Evolutionary conservation across 2,329 filamentous ascomycete genomes (phyloP), one percentile per base, ranked within the genome.

Genomic region (Ophioceras dolichostomum): DNA sequence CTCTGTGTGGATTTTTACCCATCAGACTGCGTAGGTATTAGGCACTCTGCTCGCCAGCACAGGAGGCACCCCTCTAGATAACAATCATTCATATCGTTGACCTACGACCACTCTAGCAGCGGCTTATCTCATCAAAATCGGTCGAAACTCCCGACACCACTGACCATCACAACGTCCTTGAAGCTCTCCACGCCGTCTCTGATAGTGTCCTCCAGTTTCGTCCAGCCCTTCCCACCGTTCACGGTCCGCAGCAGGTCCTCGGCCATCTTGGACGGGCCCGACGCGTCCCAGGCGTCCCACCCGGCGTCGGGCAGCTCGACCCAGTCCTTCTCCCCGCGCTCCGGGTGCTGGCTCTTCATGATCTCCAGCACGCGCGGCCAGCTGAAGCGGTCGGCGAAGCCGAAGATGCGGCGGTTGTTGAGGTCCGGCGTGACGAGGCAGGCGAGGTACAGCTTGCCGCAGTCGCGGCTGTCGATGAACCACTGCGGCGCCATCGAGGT

Each of bases 381-480:
- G 42, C 49, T 58, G 35, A 49, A 58, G 36, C 49, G 46, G 18
- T 46, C 48, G 2, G 49, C 49, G 26, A 54, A 58, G 4, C 43
- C 54, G 30, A 48, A 58, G 3, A 58, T 41, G 10, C 55, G 44
- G 44, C 56, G 49, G 22, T 49, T 37, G 19, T 56, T 41, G 0
- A 58, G 48, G 2, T 41, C 48, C 1, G 51, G 44, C 0, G 41
- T 47, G 5, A 44, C 43, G 20, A 59, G 41, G 22, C 50, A 48
- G 3, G 53, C 56, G 3, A 59, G 46, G 30, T 52, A 55, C n/a
- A 60, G 44, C 27, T 46, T 22, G 3, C 47, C 55, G 1, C 43
- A 39, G 35, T 60, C 56, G 8, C 45, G 42, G 5, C 47, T 49
- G 34, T 58, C 52, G 17, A 53, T 28, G 28, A 49, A 49, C 47